A percentile compares a stretch with the other conserved stretches of the same genome.
Evolutionary conservation across 2,329 filamentous ascomycete genomes (phyloP).

Genomic region (Talaromyces marneffei): DNA sequence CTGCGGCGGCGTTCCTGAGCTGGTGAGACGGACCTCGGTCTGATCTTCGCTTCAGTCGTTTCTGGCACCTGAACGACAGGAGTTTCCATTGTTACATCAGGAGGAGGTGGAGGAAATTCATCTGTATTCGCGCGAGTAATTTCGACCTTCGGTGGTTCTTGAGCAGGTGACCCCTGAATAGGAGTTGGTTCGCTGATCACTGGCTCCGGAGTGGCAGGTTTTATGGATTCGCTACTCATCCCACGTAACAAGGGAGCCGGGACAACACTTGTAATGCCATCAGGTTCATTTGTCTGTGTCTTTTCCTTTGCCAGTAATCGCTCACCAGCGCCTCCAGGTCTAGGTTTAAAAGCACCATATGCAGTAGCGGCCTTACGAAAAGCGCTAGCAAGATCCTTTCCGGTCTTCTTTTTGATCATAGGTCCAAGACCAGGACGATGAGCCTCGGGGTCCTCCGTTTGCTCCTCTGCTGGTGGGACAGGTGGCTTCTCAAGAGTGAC

Average conservation of each 20-base stretch:
- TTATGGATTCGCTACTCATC: constrained; percentile 35
- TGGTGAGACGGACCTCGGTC: constrained; percentile 31
- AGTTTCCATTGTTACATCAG: constrained; percentile 19
- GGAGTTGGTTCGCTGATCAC: constrained; percentile 18
- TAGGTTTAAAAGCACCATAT: constrained; percentile 72
- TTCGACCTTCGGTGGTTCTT: constrained; percentile 33
- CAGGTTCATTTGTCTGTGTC: constrained; percentile 62
- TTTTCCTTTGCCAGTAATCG: constrained; percentile 60
- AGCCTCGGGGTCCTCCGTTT: constrained; percentile 29
- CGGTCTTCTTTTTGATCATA: constrained; percentile 80
- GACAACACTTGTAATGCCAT: constrained; percentile 85
- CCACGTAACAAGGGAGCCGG: constrained; percentile 60
- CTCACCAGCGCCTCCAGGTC: constrained; percentile 79
- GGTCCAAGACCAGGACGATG: constrained; percentile 75
- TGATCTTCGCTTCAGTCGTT: constrained; percentile 18
- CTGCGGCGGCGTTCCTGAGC: constrained; percentile 53
- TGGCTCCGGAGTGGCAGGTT: constrained; percentile 17
- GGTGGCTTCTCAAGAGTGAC: background rate
- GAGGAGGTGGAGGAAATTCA: constrained; percentile 22
- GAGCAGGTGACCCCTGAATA: constrained; percentile 13
- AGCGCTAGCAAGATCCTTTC: constrained; percentile 63
- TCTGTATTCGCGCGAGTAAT: constrained; percentile 32
- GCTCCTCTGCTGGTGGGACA: background rate
- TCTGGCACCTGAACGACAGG: constrained; percentile 11
- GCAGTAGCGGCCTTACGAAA: constrained; percentile 76